Conservation (phyloP, 2,329 filamentous ascomycete species). For the Phialophora expanda region DNA sequence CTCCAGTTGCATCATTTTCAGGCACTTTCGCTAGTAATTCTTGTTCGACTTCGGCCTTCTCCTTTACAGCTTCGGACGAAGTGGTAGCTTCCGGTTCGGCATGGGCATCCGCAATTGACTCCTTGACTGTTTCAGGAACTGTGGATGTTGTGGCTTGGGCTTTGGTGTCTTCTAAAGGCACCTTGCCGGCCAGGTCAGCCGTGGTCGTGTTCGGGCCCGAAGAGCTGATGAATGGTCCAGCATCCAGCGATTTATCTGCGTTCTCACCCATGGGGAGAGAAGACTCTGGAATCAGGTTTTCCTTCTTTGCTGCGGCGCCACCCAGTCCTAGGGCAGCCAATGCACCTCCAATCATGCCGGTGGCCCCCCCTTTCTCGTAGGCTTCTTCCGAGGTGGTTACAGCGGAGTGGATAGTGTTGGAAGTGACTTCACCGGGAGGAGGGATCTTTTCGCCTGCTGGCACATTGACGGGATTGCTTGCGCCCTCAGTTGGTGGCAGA, state of each 20-base stretch:
- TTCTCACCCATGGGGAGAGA: conserved; percentile 70
- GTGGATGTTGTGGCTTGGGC: conserved; percentile 58
- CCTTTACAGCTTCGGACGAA: conserved; percentile 69
- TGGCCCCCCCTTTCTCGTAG: conserved; percentile 73
- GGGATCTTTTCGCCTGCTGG: conserved; percentile 82
- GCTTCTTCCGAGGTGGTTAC: conserved; percentile 76
- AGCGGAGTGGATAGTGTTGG: conserved; percentile 72
- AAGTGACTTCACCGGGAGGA: conserved; percentile 60
- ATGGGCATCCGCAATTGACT: conserved; percentile 58
- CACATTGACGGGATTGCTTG: conserved; percentile 79
- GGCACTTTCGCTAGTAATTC: conserved; percentile 67
- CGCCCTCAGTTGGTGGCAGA: conserved; percentile 62
- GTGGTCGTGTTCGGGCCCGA: conserved; percentile 56
- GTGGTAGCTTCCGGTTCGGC: conserved; percentile 72
- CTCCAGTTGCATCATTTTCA: conserved; percentile 45
- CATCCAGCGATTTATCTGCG: conserved; percentile 54
- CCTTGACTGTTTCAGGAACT: conserved; percentile 50
- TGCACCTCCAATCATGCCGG: conserved; percentile 52
- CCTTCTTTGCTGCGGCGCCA: conserved; percentile 61
- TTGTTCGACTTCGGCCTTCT: conserved; percentile 75
- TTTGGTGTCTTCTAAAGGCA: conserved; percentile 55
- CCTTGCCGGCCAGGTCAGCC: conserved; percentile 51
- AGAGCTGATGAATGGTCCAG: conserved; percentile 59
- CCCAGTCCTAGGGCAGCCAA: conserved; percentile 51
- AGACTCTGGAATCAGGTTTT: conserved; percentile 78